These are phyloP conservation scores for Colletotrichum filicis DNA, from an alignment of 2,329 filamentous ascomycete genomes.

Conservation along the genomic window DNA sequence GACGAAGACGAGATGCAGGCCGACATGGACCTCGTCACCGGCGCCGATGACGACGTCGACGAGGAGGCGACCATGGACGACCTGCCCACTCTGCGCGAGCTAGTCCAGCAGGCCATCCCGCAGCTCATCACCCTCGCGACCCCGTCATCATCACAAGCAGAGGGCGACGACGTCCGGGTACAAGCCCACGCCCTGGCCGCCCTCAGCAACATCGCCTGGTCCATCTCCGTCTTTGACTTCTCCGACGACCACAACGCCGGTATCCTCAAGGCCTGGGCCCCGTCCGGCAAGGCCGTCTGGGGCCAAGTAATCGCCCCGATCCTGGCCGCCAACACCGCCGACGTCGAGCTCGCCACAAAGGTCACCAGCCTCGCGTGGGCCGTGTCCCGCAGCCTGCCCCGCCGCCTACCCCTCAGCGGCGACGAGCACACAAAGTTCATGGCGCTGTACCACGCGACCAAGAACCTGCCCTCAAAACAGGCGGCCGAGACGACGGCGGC, in stretches of 20 bases:
- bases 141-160: slow-evolving; percentile 51
- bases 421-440: slow-evolving; percentile 73
- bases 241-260: slow-evolving; percentile 61
- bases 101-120: slow-evolving; percentile 58
- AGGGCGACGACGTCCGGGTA: slow-evolving; percentile 55
- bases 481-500: slow-evolving; percentile 21
- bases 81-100: slow-evolving; percentile 62
- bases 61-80: slow-evolving; percentile 59
- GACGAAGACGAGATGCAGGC: slow-evolving; percentile 67
- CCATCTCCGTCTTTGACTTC: slow-evolving; percentile 70
- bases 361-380: slow-evolving; percentile 75
- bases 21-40: slow-evolving; percentile 74
- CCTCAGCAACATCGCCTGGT: slow-evolving; percentile 76
- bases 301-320: slow-evolving; percentile 64
- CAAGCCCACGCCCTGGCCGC: slow-evolving; percentile 67
- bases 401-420: slow-evolving; percentile 57
- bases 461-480: slow-evolving; percentile 42
- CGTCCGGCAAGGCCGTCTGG: slow-evolving; percentile 68
- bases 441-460: slow-evolving; percentile 71
- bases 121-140: slow-evolving; percentile 60
- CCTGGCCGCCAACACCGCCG: slow-evolving; percentile 69
- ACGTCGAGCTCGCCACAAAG: slow-evolving; percentile 70
- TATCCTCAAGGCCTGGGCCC: slow-evolving; percentile 65
- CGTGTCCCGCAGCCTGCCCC: slow-evolving; percentile 64
- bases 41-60: slow-evolving; percentile 54